phyloP scores from a whole-genome alignment of 805 yeast genomes.

The Ogataea pignaliae region DNA sequence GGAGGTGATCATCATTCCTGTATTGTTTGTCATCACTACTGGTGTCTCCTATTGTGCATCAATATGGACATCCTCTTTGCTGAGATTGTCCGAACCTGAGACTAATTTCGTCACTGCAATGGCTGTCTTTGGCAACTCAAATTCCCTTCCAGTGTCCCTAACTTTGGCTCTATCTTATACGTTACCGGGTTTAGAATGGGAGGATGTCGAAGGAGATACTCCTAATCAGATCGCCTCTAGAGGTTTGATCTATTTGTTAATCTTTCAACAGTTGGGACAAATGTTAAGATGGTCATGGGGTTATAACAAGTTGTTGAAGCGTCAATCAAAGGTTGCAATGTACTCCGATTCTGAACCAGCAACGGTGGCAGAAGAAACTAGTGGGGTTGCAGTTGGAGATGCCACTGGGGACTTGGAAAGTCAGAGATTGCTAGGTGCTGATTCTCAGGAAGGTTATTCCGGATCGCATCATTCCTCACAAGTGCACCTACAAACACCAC shows the following conservation, averaged over 20 bases:
- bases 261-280: constrained; percentile 81
- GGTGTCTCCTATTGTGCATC: constrained; percentile 68
- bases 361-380: too few relatives aligned
- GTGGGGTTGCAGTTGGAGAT: too few relatives aligned
- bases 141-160: constrained; percentile 89
- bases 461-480: neutral
- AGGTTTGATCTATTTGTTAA: constrained; percentile 67
- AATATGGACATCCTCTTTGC: constrained; percentile 42
- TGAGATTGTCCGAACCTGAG: constrained; percentile 67
- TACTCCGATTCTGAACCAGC: constrained; percentile 9
- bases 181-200: constrained; percentile 73
- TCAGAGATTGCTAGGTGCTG: neutral
- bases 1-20: constrained; percentile 80
- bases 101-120: constrained; percentile 91
- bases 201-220: constrained; percentile 59
- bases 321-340: constrained; percentile 37
- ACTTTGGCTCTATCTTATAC: constrained; percentile 76
- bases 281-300: constrained; percentile 88
- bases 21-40: constrained; percentile 80
- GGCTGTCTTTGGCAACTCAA: constrained; percentile 95
- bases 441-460: neutral
- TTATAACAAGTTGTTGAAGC: constrained; percentile 61
- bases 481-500: neutral
- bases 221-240: constrained; percentile 71
- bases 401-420: neutral